phyloP scores from a whole-genome alignment of 2,329 filamentous ascomycete genomes.

The Beauveria sp. region DNA sequence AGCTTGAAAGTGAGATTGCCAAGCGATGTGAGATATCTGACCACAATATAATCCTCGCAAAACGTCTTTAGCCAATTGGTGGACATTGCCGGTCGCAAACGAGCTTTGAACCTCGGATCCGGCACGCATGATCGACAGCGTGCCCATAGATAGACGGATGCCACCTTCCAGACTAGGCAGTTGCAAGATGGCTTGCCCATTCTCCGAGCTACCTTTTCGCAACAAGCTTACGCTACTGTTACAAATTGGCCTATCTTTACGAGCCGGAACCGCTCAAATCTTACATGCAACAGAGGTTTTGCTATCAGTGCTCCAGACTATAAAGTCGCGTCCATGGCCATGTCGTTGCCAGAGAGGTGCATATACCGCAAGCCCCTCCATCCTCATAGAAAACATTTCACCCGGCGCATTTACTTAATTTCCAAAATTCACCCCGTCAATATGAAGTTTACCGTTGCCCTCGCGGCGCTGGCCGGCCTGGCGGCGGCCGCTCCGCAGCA shows the following conservation, averaged over 20 bases:
- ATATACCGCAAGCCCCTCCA: neutral
- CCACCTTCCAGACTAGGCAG: constrained; percentile 2
- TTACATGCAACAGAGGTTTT: neutral
- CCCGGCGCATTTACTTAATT: neutral
- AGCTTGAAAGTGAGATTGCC: neutral
- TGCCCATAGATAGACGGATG: neutral
- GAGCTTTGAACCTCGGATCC: neutral
- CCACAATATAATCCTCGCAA: neutral
- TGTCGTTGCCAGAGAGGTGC: neutral
- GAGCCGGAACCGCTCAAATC: neutral
- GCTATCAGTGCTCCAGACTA: neutral
- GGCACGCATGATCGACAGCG: neutral
- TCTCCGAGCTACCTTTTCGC: neutral
- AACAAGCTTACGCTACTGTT: neutral
- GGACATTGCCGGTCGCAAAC: neutral
- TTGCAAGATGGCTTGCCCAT: neutral
- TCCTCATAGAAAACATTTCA: neutral
- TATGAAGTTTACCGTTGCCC: neutral
- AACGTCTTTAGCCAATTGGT: neutral
- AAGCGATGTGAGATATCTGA: neutral
- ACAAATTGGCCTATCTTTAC: neutral
- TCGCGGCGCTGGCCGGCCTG: neutral
- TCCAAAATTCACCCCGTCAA: no score
- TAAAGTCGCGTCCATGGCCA: neutral
- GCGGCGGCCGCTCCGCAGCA: neutral